Percentiles rank a stretch among this genome's conserved stretches.
phyloP scores from a whole-genome alignment of 768 basidiomycete genomes.

The Leccinum fibrillosum region DNA sequence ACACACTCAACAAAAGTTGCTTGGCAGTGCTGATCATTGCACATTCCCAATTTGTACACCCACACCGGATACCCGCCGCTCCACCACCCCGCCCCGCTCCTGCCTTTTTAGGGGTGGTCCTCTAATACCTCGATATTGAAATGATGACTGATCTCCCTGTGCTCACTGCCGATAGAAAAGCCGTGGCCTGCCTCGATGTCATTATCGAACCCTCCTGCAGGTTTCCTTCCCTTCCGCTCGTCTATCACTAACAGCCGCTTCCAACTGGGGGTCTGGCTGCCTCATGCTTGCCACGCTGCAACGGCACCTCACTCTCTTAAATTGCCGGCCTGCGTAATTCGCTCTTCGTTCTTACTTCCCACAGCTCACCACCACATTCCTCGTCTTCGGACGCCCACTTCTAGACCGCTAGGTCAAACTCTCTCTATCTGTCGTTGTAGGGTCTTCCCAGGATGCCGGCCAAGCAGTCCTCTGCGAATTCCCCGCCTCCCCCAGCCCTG shows the following conservation, averaged over 20 bases:
- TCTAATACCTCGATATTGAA: conserved; percentile 20
- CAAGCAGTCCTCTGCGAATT: conserved; percentile 32
- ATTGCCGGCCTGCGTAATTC: conserved; percentile 23
- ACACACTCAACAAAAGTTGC: neutral
- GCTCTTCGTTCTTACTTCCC: conserved; percentile 27
- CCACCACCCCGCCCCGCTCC: conserved; percentile 12
- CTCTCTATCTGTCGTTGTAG: conserved; percentile 15
- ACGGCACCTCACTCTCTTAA: conserved; percentile 31
- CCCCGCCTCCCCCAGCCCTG: conserved; percentile 50
- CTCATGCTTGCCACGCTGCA: conserved; percentile 37
- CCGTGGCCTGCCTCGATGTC: conserved; percentile 14
- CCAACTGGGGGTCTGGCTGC: conserved; percentile 29
- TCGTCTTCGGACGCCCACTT: conserved; percentile 21
- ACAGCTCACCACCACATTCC: conserved; percentile 17
- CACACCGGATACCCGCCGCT: neutral
- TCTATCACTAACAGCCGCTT: conserved; percentile 34
- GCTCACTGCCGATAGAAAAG: conserved; percentile 30
- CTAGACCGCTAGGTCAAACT: conserved; percentile 24
- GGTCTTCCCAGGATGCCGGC: conserved; percentile 27
- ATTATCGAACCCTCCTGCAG: conserved; percentile 28
- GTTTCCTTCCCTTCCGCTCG: conserved; percentile 27
- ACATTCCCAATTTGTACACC: neutral
- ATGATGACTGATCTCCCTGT: conserved; percentile 31
- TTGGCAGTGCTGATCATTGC: conserved; percentile 12
- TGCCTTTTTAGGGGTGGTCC: conserved; percentile 28